Evolutionary conservation across 2,329 filamentous ascomycete species (phyloP).

Genomic region (Teratosphaeria viscida): DNA sequence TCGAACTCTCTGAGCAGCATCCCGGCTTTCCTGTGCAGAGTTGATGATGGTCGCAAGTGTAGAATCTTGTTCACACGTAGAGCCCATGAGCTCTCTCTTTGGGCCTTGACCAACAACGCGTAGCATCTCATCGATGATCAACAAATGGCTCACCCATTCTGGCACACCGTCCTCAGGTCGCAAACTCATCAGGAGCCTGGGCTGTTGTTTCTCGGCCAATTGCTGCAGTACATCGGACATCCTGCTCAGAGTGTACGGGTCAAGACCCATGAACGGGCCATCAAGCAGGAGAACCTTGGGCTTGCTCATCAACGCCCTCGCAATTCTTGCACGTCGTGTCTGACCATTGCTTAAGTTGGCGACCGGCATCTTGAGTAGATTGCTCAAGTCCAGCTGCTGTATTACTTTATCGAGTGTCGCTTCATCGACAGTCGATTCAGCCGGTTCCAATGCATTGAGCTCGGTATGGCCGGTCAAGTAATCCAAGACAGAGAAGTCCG

Average conservation of each 20-base stretch:
- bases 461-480: slow-evolving; percentile 75
- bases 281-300: slow-evolving; percentile 81
- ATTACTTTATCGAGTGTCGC: slow-evolving; percentile 53
- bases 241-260: slow-evolving; percentile 66
- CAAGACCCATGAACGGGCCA: slow-evolving; percentile 92
- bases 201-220: slow-evolving; percentile 55
- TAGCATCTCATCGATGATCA: slow-evolving; percentile 59
- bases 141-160: slow-evolving; percentile 78
- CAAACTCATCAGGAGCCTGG: slow-evolving; percentile 65
- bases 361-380: slow-evolving; percentile 69
- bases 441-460: slow-evolving; percentile 59
- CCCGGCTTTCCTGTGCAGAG: neutral
- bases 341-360: slow-evolving; percentile 91
- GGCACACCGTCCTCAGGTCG: slow-evolving; percentile 81
- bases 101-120: slow-evolving; percentile 55
- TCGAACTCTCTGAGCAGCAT: neutral
- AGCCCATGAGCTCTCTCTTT: slow-evolving; percentile 49
- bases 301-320: slow-evolving; percentile 65
- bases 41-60: neutral
- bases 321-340: slow-evolving; percentile 75
- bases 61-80: neutral
- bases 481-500: slow-evolving; percentile 73
- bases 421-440: slow-evolving; percentile 32
- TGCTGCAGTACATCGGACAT: slow-evolving; percentile 61
- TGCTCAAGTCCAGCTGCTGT: slow-evolving; percentile 55